Base-by-base conservation (phyloP, 2,329 filamentous ascomycete species). In the Ophiocordyceps camponoti-rufipedis region DNA sequence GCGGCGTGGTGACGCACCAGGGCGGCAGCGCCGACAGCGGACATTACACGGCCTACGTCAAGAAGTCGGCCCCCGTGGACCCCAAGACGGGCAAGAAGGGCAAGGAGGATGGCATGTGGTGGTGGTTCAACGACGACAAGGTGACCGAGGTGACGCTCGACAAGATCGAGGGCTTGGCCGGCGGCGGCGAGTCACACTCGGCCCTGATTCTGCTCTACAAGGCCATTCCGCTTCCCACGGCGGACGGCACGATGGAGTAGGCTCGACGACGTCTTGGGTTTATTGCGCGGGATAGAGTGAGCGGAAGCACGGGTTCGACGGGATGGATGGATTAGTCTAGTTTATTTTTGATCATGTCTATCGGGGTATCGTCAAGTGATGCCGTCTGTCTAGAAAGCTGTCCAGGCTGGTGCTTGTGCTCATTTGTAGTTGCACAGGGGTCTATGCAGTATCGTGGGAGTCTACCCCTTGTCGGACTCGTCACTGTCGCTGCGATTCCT, bases 51-150 rank as follows among this genome's bases (percentile, higher is more conserved):
- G 82, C 88, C 0, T 98, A 94, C 60, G 85, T 98, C 54, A 98
- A 96, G 74, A 95, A 98, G 73, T 72, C 81, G 49, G 80, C 75
- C 0, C 66, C 70, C 10, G 66, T 85, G 47, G 83, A 93, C 54
- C 71, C 80, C 14, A 77, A 79, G 56, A 85, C 81, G 18, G 86
- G 85, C 52, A 85, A 86, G 68, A 70, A 77, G 55, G 78, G 75
- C 45, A 78, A 83, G 56, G 86, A 94, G 58, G 86, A 94, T 58
- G 87, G 85, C 53, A 94, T 87, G 56, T 98, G 91, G 91, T 98
- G 91, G 89, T 98, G 91, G 89, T 98, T 98, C 73, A 96, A 98
- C 62, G 91, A 98, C 56, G 89, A 98, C 59, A 93, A 87, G 68
- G 91, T 98, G 32, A 79, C 82, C 13, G 91, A 98, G 67, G 91